Evolutionary conservation across 2,329 filamentous ascomycete genomes (phyloP).

Genomic region (Bipolaris zeicola): DNA sequence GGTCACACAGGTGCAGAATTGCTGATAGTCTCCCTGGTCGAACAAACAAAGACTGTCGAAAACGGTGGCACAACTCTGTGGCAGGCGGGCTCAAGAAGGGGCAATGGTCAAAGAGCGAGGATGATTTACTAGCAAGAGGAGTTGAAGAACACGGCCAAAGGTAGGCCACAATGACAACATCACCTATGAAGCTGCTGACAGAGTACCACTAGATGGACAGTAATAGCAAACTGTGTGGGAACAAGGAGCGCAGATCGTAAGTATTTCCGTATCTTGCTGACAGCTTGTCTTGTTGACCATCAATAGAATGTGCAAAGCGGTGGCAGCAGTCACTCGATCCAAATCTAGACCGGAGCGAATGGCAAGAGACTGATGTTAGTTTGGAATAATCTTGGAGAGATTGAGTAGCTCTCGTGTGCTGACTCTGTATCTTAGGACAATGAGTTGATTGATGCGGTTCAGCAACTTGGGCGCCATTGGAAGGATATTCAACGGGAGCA

Average conservation of each 20-base stretch:
- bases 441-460: conserved; percentile 41
- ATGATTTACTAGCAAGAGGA: conserved; percentile 39
- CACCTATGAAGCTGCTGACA: not conserved
- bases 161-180: conserved; percentile 21
- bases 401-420: not conserved
- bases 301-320: conserved; percentile 55
- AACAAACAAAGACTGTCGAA: conserved; percentile 54
- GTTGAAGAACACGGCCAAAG: conserved; percentile 47
- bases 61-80: conserved; percentile 51
- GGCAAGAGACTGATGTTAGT: conserved; percentile 46
- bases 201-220: conserved; percentile 46
- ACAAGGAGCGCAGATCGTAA: conserved; percentile 50
- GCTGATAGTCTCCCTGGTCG: conserved; percentile 47
- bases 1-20: conserved; percentile 42
- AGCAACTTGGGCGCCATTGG: conserved; percentile 46
- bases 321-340: conserved; percentile 55
- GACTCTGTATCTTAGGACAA: conserved; percentile 26
- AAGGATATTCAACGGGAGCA: conserved; percentile 45
- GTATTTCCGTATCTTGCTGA: conserved; percentile 15
- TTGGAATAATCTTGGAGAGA: not conserved
- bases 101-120: conserved; percentile 48
- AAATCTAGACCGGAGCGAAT: conserved; percentile 48
- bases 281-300: not conserved
- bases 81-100: conserved; percentile 50
- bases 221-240: conserved; percentile 49